These are phyloP conservation scores for Paraglomus occultum DNA, from an alignment of 192 early-diverging fungal genomes.

Conservation along the genomic window DNA sequence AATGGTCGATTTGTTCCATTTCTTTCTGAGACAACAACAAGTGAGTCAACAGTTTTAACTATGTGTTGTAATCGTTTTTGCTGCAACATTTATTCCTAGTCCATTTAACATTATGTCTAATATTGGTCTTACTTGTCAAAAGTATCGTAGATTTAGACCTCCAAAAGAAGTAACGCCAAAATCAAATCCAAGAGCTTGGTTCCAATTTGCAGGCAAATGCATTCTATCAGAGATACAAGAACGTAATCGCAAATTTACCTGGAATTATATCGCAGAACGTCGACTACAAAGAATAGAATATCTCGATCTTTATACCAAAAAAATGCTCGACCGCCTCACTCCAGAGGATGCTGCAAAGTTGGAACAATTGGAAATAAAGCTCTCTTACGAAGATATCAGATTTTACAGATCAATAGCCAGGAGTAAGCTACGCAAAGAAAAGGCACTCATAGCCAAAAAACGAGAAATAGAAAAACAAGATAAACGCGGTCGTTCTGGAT, in stretches of 20 bases:
- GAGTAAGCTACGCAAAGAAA: conserved; percentile 69
- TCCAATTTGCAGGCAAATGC: conserved; percentile 71
- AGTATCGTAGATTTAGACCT: conserved; percentile 86
- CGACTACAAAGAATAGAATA: conserved; percentile 78
- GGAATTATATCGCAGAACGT: conserved; percentile 78
- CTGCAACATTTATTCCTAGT: background rate
- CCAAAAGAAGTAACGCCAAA: conserved; percentile 77
- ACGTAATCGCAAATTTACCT: conserved; percentile 77
- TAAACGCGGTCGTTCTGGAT: background rate
- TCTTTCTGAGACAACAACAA: conserved; percentile 73
- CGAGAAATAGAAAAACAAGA: background rate
- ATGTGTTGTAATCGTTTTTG: background rate
- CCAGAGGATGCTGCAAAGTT: conserved; percentile 54
- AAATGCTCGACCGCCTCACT: conserved; percentile 45
- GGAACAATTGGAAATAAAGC: conserved; percentile 66
- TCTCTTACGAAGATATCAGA: conserved; percentile 88
- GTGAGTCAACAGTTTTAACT: conserved; percentile 30
- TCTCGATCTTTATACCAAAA: conserved; percentile 69
- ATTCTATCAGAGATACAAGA: conserved; percentile 89
- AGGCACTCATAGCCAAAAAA: conserved; percentile 45
- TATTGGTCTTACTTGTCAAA: conserved; percentile 8
- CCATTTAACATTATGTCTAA: background rate
- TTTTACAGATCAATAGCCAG: conserved; percentile 79
- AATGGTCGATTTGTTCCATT: conserved; percentile 81
- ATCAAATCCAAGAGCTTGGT: conserved; percentile 82